Base-by-base conservation (phyloP, 116 monocot genomes). In the Thalassia testudinum region DNA sequence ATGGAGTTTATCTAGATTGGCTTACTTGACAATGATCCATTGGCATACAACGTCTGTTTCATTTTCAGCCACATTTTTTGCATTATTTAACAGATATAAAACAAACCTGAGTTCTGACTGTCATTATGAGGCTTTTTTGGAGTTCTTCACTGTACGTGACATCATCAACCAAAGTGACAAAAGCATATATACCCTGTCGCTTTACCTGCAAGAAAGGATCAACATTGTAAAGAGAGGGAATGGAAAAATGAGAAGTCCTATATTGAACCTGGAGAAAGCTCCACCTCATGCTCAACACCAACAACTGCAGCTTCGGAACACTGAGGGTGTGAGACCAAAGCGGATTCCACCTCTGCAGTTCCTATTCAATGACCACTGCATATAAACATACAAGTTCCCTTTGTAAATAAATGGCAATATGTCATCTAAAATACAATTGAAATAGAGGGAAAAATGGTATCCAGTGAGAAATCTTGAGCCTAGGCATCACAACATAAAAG, bases 231-330 rank as follows among this genome's bases (percentile, higher is more conserved):
- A 25, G 10, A 5, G 30, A 5, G 3, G 30, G 30, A 34, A 5
- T 5, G 10, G 10, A n/a, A 21, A 43, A 5, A 61, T 6, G 21
- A n/a, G 47, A 14, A 15, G 47, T 47, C 12, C 21, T 21, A 10
- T 34, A 34, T 3, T 3, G 30, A 34, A 34, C 30, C 30, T 10
- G 30, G 10, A 34, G 30, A 34, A 34, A 34, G 30, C 30, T 34
- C 50, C 30, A 93, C 87, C 86, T 99, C 99, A 65, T 99, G 99
- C 68, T 90, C 90, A 42, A 99, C 62, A 24, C 80, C 99, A 73
- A 99, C 99, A 13, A 99, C 90, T 42, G 99, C 99, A 56, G 99
- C 99, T 61, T 99, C 99, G 23, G 86, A 69, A 67, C 99, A 99
- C 16, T 86, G 77, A 22, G 99, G 83, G 58, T 99, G 99, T 1